Evolutionary conservation across 441 rosid species (phyloP), one percentile per base, ranked within the genome.

Genomic region (Lepidium campestre): DNA sequence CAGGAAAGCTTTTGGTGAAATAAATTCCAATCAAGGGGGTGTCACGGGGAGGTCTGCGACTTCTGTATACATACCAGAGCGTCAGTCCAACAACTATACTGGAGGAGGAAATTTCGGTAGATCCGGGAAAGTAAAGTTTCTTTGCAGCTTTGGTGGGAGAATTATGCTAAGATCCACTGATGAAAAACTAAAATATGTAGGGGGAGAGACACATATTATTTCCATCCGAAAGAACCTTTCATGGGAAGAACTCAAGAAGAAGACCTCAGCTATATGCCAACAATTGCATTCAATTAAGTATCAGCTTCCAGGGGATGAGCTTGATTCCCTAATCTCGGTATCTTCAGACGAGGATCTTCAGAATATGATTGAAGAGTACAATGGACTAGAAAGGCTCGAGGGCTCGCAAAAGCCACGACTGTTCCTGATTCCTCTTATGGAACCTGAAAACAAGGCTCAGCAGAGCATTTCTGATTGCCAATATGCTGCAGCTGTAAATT

Each of bases 271-370:
- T 56, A 70, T 80, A 46, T 85, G 83, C 77, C 75, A 68, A 27
- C 79, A 72, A 12, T 67, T 83, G 40, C 85, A 83, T 72, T 72
- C 81, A 1, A 78, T 86, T 42, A 86, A 84, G 78, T 86, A 84
- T 67, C 91, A 86, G 73, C 88, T 86, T 67, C 91, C 91, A n/a
- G 85, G 82, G 14, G 91, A 82, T 73, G 88, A 83, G 68, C 85
- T 86, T 50, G 91, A 83, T 71, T 80, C 88, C 2, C 63, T 86
- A 20, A 83, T 86, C 75, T 83, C 91, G 0, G 88, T 84, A 6
- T 79, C 86, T 74, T 76, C 85, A 1, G 79, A 75, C 14, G 88
- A 86, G 46, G 91, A 86, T 76, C 81, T 83, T 72, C 86, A 80
- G 68, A 80, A 83, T 60, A 80, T 86, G 86, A 78, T 86, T 22